Base-by-base conservation (phyloP, 306 rosid genomes). In the Trifolium repens region DNA sequence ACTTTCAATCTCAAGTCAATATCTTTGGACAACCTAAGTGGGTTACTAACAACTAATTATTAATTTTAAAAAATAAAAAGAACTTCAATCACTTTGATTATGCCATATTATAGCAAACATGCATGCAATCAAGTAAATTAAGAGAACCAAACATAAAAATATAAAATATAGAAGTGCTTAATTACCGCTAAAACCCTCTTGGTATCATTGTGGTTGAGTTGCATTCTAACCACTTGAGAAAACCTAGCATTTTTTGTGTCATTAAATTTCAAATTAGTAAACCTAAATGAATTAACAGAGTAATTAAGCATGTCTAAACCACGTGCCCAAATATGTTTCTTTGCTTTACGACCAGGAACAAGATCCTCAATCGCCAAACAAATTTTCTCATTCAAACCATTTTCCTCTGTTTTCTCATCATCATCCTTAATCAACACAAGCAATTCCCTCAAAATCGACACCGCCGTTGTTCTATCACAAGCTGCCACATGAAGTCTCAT, bases 401-500 rank as follows among this genome's bases (percentile, higher is more conserved):
- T 55, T 22, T 3, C 49, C 17, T 17, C 83, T 43, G 42, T 37
- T 37, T 37, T 37, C 9, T 55, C 22, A 3, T 19, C 61, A 32
- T 32, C 78, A 5, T 30, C 73, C 15, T 7, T 2, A 62, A 69
- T 61, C 65, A 83, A 55, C 59, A 64, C 66, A 0, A 79, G 83
- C 68, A 89, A 57, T 69, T 87, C 88, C 17, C 70, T 78, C 59
- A 89, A 55, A 19, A 89, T 60, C n/a, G 89, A 67, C 34, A 61
- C 85, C 2, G 88, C 87, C 7, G 91, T 85, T 5, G 93, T 87
- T 14, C 85, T 85, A 79, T 89, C 93, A 54, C 89, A 89, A 0
- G 88, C 89, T 2, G 85, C 78, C 22, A 83, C 87, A 4, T 89
- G 93, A 2, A 87, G 78, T 59, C 89, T 46, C 49, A 89, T 54